phyloP scores from a whole-genome alignment of 176 grass and related monocot species.

The Zea mays region DNA sequence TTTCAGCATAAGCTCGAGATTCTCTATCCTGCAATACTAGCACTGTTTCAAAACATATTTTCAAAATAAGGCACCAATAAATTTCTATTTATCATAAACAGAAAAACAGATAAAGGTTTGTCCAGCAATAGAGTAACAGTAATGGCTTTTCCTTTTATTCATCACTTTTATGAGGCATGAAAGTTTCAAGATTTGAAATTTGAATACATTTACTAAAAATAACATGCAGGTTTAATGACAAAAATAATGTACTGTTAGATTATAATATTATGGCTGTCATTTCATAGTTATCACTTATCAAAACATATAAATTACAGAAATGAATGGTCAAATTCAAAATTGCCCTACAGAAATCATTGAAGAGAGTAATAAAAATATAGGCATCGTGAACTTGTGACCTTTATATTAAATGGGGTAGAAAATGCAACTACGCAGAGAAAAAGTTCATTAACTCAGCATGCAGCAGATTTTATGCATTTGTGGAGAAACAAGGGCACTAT shows the following conservation, averaged over 20 bases:
- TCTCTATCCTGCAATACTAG: conserved; percentile 81
- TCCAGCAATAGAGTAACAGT: conserved; percentile 7
- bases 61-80: not conserved
- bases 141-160: not conserved
- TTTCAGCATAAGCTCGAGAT: conserved; percentile 89
- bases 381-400: not conserved
- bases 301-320: not conserved
- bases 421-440: not conserved
- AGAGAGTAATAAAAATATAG: not conserved
- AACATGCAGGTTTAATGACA: not conserved
- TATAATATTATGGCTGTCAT: not conserved
- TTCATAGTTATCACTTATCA: not conserved
- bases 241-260: not conserved
- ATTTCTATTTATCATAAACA: not conserved
- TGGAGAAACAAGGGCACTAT: not conserved
- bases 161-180: not conserved
- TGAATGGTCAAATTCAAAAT: not conserved
- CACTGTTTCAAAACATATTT: conserved; percentile 22
- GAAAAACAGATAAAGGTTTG: conserved; percentile 20
- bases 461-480: conserved; percentile 10
- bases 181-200: conserved; percentile 5
- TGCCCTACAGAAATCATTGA: not conserved
- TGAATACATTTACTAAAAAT: not conserved
- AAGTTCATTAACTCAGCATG: not conserved
- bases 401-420: conserved; percentile 7